Base-by-base conservation (phyloP, 176 grass and related monocot genomes). In the Areca catechu region DNA sequence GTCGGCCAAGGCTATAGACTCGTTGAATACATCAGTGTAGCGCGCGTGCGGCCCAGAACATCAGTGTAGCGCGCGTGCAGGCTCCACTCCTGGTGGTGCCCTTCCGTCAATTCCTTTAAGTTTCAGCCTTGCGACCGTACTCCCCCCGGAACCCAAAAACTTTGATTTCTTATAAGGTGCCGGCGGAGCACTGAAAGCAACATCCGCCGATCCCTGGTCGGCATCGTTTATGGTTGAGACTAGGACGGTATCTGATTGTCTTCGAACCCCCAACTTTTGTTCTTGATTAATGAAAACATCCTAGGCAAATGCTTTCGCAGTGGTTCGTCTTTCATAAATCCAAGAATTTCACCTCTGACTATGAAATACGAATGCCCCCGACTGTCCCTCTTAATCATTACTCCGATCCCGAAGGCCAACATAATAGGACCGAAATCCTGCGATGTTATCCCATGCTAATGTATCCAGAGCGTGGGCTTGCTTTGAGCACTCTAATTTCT, bases 241-340 rank as follows among this genome's bases (percentile, higher is more conserved):
- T n/a, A n/a, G n/a, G n/a, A n/a, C n/a, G n/a, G n/a, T n/a, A n/a
- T n/a, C n/a, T n/a, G n/a, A n/a, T n/a, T n/a, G n/a, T n/a, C n/a
- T n/a, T n/a, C n/a, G n/a, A n/a, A n/a, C n/a, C n/a, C n/a, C n/a
- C n/a, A n/a, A n/a, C n/a, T n/a, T n/a, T n/a, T n/a, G n/a, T n/a
- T n/a, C n/a, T n/a, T n/a, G n/a, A n/a, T n/a, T n/a, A n/a, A n/a
- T n/a, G n/a, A n/a, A n/a, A n/a, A n/a, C n/a, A n/a, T n/a, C n/a
- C n/a, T n/a, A n/a, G n/a, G n/a, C n/a, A n/a, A n/a, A n/a, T n/a
- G n/a, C n/a, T n/a, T n/a, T n/a, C n/a, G n/a, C n/a, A n/a, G n/a
- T n/a, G n/a, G n/a, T n/a, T n/a, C 66, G 48, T 76, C 84, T 82
- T 82, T 83, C 72, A 88, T 83, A 88, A 83, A 85, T 85, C 76